Evolutionary conservation across 192 early-diverging fungal genomes (phyloP), one percentile per base, ranked within the genome.

Genomic region (Linnemannia exigua): DNA sequence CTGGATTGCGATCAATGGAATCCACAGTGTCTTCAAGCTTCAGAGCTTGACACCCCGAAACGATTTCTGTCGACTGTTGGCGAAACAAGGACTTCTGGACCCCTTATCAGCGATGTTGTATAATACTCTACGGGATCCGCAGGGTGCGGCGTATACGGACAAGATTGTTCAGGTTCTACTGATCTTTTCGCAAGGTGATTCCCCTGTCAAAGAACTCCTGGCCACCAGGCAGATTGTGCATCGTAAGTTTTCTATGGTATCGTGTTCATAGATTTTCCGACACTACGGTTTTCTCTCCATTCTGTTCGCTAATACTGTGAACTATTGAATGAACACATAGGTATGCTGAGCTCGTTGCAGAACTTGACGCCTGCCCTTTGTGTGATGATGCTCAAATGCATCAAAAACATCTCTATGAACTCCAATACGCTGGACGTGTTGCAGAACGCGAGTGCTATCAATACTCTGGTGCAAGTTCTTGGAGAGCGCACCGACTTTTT

Each of bases 401-500:
- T 94, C 54, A 94, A 92, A 68, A 93, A 94, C 76, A 73, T 94
- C 28, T 92, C 92, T 6, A 92, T 92, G 90, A 88, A 88, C 70
- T 87, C 92, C 25, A 90, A 91, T 52, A 90, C 92, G 0, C 74
- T 93, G 74, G 89, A 89, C 41, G 69, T 81, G 12, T 72, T 93
- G 38, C 88, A 91, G 47, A 84, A 80, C 44, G 90, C 89, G 3
- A 88, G 77, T 46, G 85, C 89, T 7, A 92, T 93, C 46, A 77
- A 82, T 72, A 81, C 88, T 1, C 70, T 94, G 19, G 89, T 90
- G 14, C n/a, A 82, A 58, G 77, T 92, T 28, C 76, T 93, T 51
- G 78, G 75, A 31, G 76, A 83, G 35, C 77, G 75, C 28, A 78
- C 58, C 9, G 79, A 72, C 37, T 67, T 74, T 12, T 72, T 79